Conservation (phyloP, 2,329 filamentous ascomycete genomes). For the Ophiosphaerella herpotricha region DNA sequence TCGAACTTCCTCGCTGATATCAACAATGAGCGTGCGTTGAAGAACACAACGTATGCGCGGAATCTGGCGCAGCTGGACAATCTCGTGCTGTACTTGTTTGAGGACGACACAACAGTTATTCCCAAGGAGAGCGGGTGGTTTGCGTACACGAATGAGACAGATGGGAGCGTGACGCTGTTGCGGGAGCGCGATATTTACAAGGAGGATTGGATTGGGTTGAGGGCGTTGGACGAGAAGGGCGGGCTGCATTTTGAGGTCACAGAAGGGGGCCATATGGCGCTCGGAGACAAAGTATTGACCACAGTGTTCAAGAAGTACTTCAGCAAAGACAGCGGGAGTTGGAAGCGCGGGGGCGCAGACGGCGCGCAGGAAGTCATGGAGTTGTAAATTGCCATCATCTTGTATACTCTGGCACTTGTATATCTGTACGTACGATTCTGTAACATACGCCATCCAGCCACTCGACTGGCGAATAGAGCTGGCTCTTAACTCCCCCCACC, state of each 20-base stretch:
- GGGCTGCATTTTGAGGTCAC: conserved; percentile 75
- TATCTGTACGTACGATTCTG: too few relatives aligned
- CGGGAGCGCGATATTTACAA: conserved; percentile 74
- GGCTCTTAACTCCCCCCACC: too few relatives aligned
- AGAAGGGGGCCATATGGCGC: conserved; percentile 81
- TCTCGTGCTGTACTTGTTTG: conserved; percentile 89
- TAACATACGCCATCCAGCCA: too few relatives aligned
- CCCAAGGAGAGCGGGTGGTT: conserved; percentile 95
- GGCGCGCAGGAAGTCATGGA: conserved; percentile 30
- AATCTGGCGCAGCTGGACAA: conserved; percentile 73
- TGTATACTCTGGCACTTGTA: too few relatives aligned
- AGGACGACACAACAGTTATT: conserved; percentile 81
- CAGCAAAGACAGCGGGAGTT: conserved; percentile 48
- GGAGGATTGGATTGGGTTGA: conserved; percentile 93
- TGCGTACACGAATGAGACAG: conserved; percentile 71
- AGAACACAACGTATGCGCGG: conserved; percentile 74
- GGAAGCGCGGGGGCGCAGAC: conserved; percentile 7
- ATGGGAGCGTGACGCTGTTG: conserved; percentile 66
- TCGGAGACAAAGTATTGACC: conserved; percentile 68
- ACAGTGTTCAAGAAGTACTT: conserved; percentile 71
- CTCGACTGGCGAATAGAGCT: too few relatives aligned
- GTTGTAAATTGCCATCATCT: conserved; percentile 18
- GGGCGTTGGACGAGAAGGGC: conserved; percentile 75
- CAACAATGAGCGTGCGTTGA: conserved; percentile 83
- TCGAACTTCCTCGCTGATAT: conserved; percentile 90